Evolutionary conservation across 345 rosid genomes (phyloP), one percentile per base, ranked within the genome.

Genomic region (Eucalyptus regnans): DNA sequence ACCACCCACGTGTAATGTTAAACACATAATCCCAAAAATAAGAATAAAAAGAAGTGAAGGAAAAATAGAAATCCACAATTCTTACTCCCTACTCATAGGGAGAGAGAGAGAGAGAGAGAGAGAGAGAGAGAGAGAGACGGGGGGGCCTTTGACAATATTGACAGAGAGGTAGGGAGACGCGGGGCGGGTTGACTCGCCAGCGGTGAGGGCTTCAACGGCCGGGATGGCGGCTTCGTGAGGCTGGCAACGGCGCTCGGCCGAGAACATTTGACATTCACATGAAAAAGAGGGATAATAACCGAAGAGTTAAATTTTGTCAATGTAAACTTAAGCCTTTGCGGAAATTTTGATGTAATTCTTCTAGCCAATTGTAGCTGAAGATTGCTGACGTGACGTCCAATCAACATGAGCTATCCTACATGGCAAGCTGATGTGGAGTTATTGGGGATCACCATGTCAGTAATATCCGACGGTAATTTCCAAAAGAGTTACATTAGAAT

Each of bases 381-480:
- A 17, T 18, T 0, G 0, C 4, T 4, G 7, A 71, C 0, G 1
- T 71, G 46, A 2, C 8, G 0, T 71, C 46, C 25, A 71, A 0
- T 18, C 44, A 71, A 17, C 25, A 7, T 18, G 25, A 71, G 81
- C 23, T 10, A 37, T 33, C 25, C 7, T 33, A 8, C 44, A 33
- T 33, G 81, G 7, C 81, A 71, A 71, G 4, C 25, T 9, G 1
- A 33, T 2, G 12, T 37, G 25, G 25, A 68, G 25, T 71, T 17
- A 6, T 37, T 71, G 83, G 4, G 46, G 8, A 37, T 71, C 27
- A 71, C 3, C 1, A 18, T 12, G 4, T 2, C 0, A 10, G 7
- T 22, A 11, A 68, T 68, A 52, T 17, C 9, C 12, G 0, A 66
- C 3, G 2, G 27, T 12, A 71, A 37, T 20, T 71, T 56, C 4